Percentiles rank a stretch among this genome's conserved stretches.
These are phyloP conservation scores for Dipteronia sinensis DNA, from an alignment of 345 rosid species.

Conservation along the genomic window DNA sequence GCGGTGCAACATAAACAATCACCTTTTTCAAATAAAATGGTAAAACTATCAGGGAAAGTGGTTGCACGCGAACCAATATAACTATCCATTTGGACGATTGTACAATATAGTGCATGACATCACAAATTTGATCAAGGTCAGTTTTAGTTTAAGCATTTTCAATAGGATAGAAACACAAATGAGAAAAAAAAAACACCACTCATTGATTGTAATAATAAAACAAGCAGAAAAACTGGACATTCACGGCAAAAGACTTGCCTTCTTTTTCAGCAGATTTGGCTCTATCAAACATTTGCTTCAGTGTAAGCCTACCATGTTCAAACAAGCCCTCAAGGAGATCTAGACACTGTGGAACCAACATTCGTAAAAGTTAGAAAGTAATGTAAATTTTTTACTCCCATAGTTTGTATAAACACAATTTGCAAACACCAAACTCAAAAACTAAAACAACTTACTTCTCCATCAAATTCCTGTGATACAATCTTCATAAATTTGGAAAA, in stretches of 20 bases:
- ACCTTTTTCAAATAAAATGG: neutral
- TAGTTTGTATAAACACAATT: neutral
- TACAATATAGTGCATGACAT: neutral
- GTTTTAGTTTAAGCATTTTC: neutral
- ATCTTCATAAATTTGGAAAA: constrained; percentile 62
- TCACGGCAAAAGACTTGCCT: constrained; percentile 42
- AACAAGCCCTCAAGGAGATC: constrained; percentile 72
- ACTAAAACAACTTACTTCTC: constrained; percentile 42
- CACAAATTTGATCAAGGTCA: neutral
- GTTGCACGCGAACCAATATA: neutral
- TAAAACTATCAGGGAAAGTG: neutral
- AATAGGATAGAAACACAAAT: constrained; percentile 1
- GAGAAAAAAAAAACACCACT: neutral
- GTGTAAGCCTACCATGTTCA: constrained; percentile 79
- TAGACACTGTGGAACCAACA: constrained; percentile 51
- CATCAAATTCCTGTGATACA: constrained; percentile 55
- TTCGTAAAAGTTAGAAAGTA: neutral
- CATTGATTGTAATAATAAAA: neutral
- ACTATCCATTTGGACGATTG: neutral
- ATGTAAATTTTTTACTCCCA: neutral
- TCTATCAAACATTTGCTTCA: constrained; percentile 70
- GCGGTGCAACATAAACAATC: neutral
- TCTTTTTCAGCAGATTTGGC: constrained; percentile 37
- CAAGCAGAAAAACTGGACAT: neutral
- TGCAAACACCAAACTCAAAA: constrained; percentile 7